Evolutionary conservation across 1,139 yeast species (phyloP), one percentile per base, ranked within the genome.

Genomic region (Meyerozyma guilliermondii): DNA sequence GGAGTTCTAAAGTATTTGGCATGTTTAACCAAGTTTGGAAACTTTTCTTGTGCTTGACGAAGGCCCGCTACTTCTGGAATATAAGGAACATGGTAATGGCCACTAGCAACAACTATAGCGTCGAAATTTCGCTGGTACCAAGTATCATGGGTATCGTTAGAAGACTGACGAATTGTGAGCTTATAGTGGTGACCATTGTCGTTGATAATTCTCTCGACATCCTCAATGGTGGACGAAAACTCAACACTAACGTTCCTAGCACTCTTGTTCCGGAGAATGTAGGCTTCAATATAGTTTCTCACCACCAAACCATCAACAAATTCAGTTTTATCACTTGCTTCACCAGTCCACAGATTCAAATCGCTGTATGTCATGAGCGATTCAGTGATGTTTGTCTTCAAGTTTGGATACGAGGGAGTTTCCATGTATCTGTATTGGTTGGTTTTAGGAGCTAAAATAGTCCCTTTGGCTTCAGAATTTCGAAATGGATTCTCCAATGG

Each of bases 371-470:
- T 68, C 81, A 76, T 76, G 39, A 74, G 52, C 26, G 59, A 54
- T 38, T 65, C 62, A 10, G 60, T 50, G 37, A 76, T 63, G 47
- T 76, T 76, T 7, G 81, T 76, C 50, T 76, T 80, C 47, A 76
- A 59, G 28, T 63, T 58, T 38, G 36, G 36, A 33, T 33, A 33
- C 16, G 36, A 33, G 11, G 36, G 36, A 3, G 36, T 33, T 17
- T 17, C 16, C 24, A 33, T 5, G 20, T 11, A 33, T 11, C 36
- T 22, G 11, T 33, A 22, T 13, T 33, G 36, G 11, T 11, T 33
- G 36, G n/a, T 33, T 17, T 20, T 33, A 3, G 24, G 23, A 30
- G 14, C 20, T 9, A 23, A 1, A 13, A 20, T 33, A 8, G 14
- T 16, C 10, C 14, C 16, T 6, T 17, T 20, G 3, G 20, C 5